phyloP scores from a whole-genome alignment of 306 rosid species.

The Trifolium dubium region DNA sequence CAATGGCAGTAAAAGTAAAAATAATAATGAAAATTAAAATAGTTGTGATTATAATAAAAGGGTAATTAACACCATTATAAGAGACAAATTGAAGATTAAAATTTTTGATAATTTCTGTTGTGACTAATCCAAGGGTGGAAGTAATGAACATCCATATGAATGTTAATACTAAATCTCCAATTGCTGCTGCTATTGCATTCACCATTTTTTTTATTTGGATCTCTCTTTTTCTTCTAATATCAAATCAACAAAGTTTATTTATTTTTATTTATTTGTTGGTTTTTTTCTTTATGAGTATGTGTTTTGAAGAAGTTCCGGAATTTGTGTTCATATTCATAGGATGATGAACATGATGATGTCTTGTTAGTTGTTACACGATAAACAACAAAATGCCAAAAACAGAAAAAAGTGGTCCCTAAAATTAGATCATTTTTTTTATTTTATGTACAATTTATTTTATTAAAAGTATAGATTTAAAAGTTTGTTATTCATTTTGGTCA shows the following conservation, averaged over 20 bases:
- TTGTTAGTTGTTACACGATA: too few species aligned
- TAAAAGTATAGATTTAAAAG: too few species aligned
- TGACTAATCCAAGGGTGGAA: constrained; percentile 61
- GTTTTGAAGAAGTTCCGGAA: too few species aligned
- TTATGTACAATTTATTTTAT: too few species aligned
- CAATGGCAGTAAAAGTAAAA: constrained; percentile 59
- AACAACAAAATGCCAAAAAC: background rate
- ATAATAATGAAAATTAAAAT: constrained; percentile 57
- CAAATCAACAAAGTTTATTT: background rate
- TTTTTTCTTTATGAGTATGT: too few species aligned
- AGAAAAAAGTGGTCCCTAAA: background rate
- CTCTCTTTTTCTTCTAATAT: background rate
- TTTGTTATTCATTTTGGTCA: too few species aligned
- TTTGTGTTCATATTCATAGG: too few species aligned
- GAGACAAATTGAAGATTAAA: constrained; percentile 45
- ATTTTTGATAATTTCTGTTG: constrained; percentile 38
- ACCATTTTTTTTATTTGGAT: constrained; percentile 35
- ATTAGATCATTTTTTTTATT: background rate
- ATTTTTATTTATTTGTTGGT: too few species aligned
- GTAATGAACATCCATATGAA: constrained; percentile 68
- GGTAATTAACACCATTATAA: constrained; percentile 46
- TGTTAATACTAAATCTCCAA: constrained; percentile 70
- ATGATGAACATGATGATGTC: too few species aligned
- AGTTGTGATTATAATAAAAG: constrained; percentile 56
- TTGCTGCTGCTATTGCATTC: constrained; percentile 61